Evolutionary conservation across 129 eudicot species (phyloP).

Genomic region (Daucus carota): DNA sequence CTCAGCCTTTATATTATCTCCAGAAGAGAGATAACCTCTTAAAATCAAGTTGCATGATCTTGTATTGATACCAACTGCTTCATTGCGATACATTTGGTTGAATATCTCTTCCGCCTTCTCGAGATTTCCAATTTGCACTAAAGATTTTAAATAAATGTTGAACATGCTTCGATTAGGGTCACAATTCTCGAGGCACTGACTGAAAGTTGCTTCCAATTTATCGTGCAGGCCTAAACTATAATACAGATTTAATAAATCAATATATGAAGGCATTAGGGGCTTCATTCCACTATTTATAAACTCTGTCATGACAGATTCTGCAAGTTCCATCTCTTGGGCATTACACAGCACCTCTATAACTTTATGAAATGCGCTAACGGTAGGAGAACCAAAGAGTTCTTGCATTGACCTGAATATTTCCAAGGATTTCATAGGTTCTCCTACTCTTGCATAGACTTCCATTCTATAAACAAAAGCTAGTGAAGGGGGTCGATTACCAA

Average conservation of each 20-base stretch:
- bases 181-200: slow-evolving; percentile 49
- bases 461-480: slow-evolving; percentile 81
- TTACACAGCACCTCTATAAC: slow-evolving; percentile 61
- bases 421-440: slow-evolving; percentile 56
- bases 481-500: slow-evolving; percentile 35
- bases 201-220: slow-evolving; percentile 53
- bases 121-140: slow-evolving; percentile 45
- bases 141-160: slow-evolving; percentile 58
- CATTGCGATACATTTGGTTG: slow-evolving; percentile 65
- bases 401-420: slow-evolving; percentile 62
- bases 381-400: slow-evolving; percentile 33
- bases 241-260: slow-evolving; percentile 56
- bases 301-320: slow-evolving; percentile 74
- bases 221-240: slow-evolving; percentile 47
- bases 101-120: slow-evolving; percentile 69
- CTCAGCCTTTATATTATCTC: slow-evolving; percentile 50
- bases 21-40: slow-evolving; percentile 51
- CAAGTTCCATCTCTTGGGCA: slow-evolving; percentile 43
- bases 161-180: slow-evolving; percentile 47
- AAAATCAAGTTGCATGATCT: slow-evolving; percentile 62
- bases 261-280: slow-evolving; percentile 49
- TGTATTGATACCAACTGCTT: slow-evolving; percentile 51
- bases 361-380: slow-evolving; percentile 55
- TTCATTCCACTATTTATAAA: slow-evolving; percentile 62
- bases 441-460: slow-evolving; percentile 57